Percentiles rank a stretch among this genome's conserved stretches.
Conservation (phyloP, 495 filamentous ascomycete species). For the Evansstolkia leycettana region DNA sequence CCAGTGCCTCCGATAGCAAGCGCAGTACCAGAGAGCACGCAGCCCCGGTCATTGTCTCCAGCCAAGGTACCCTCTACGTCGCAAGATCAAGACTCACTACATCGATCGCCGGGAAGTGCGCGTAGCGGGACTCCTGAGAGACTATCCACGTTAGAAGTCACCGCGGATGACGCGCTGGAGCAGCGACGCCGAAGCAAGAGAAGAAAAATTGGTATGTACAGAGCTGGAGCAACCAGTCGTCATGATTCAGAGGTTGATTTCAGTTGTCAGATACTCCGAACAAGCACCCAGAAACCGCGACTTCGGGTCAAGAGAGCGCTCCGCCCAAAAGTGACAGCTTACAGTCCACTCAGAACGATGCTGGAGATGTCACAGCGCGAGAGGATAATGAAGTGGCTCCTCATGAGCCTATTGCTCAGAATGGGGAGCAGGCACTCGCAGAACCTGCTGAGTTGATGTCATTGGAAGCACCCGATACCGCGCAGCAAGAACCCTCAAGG, state of each 20-base stretch:
- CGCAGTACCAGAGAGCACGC: slow-evolving; percentile 3
- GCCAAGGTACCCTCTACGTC: background rate
- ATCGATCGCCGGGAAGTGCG: slow-evolving; percentile 11
- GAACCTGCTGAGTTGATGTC: slow-evolving; percentile 1
- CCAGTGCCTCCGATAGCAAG: slow-evolving; percentile 2
- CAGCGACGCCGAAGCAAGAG: slow-evolving; percentile 14
- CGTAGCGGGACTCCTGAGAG: slow-evolving; percentile 12
- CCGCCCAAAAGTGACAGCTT: slow-evolving; percentile 1
- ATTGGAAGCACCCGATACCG: background rate
- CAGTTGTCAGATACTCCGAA: slow-evolving; percentile 11
- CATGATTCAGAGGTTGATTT: no score
- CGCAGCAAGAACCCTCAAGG: background rate
- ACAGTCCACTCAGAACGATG: slow-evolving; percentile 4
- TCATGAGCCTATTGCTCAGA: background rate
- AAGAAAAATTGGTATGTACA: slow-evolving; percentile 18
- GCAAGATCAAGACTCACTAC: slow-evolving; percentile 1
- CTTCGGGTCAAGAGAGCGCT: slow-evolving; percentile 1
- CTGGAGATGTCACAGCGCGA: background rate
- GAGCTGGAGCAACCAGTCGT: slow-evolving; percentile 11
- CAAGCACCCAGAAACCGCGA: slow-evolving; percentile 1
- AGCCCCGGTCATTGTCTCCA: slow-evolving; percentile 2
- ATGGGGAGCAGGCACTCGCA: background rate
- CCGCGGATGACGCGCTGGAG: slow-evolving; percentile 8
- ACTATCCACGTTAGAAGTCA: slow-evolving; percentile 14
- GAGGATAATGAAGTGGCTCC: background rate